Base-by-base conservation (phyloP, 129 eudicot genomes). In the Ambrosia trifida region DNA sequence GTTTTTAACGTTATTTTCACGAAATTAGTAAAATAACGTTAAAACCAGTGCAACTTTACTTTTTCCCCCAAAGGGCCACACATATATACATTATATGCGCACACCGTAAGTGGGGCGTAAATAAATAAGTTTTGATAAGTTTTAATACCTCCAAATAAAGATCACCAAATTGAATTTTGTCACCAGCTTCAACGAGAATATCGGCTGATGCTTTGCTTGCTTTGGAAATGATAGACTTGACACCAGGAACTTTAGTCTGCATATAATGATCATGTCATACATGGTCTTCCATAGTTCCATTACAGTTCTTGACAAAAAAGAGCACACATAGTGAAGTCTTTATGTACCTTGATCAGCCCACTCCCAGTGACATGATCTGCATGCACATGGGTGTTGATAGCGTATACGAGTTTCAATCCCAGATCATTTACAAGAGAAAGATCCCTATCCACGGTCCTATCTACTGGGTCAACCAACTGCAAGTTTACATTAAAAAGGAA, bases 291-390 rank as follows among this genome's bases (percentile, higher is more conserved):
- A 54, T 43, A 14, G 12, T 54, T 1, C 17, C 28, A 53, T 5
- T 51, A 64, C 8, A 41, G 58, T 70, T 78, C 59, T 53, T 17
- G 59, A 63, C 52, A 56, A 63, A 40, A 35, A 52, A 38, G 47
- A 56, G 1, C 6, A 75, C 11, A 75, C 45, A 63, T 44, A 2
- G 12, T 56, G 16, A 54, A 16, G 35, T 56, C n/a, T 43, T 66
- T 69, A 7, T n/a, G 13, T 77, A 90, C 98, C 95, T 93, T 93
- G 68, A 93, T 77, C 53, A 83, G 56, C 43, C 98, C 98, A 50
- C 86, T 79, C 18, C 98, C 98, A 67, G 98, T 93, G 72, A 93
- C 89, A 73, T 93, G 98, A 87, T 93, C 98, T 11, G 98, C 98
- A 85, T 93, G 98, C 31, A 89, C 98, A 82, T 93, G 98, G 19